phyloP scores from a whole-genome alignment of 345 rosid genomes.

The Gossypium thurberi region DNA sequence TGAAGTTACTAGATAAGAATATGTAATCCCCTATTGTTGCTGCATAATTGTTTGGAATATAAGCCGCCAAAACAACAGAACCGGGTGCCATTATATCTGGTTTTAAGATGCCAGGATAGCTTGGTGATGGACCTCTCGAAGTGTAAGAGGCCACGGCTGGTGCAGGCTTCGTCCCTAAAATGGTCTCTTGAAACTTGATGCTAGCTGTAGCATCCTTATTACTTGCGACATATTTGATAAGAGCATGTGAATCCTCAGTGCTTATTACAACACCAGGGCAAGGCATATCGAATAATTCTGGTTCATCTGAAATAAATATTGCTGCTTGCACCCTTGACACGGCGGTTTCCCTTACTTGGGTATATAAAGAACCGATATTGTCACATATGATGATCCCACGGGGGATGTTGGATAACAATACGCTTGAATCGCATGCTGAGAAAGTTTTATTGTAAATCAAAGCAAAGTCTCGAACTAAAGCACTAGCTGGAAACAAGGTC shows the following conservation, averaged over 20 bases:
- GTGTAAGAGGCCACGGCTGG: constrained; percentile 34
- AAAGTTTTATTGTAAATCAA: constrained; percentile 16
- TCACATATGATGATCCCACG: constrained; percentile 10
- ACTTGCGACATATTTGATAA: constrained; percentile 21
- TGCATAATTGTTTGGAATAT: constrained; percentile 22
- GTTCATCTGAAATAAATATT: constrained; percentile 15
- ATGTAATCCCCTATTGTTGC: constrained; percentile 2
- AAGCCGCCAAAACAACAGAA: constrained; percentile 38
- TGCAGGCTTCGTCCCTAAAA: constrained; percentile 33
- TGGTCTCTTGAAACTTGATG: constrained; percentile 34
- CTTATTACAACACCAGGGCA: constrained; percentile 11
- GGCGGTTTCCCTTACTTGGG: not conserved
- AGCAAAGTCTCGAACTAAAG: not conserved
- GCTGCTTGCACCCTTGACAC: not conserved
- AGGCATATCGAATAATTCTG: not conserved
- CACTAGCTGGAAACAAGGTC: constrained; percentile 10
- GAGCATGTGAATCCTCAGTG: not conserved
- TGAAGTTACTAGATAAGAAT: constrained; percentile 22
- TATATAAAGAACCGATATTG: not conserved
- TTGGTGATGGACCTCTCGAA: constrained; percentile 51
- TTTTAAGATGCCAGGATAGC: constrained; percentile 38
- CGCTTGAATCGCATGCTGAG: constrained; percentile 12
- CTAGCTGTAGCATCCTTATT: constrained; percentile 21
- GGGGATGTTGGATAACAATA: not conserved
- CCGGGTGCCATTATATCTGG: constrained; percentile 56